Evolutionary conservation across 768 basidiomycete genomes (phyloP).

Genomic region (Boletus vinaceobasis): DNA sequence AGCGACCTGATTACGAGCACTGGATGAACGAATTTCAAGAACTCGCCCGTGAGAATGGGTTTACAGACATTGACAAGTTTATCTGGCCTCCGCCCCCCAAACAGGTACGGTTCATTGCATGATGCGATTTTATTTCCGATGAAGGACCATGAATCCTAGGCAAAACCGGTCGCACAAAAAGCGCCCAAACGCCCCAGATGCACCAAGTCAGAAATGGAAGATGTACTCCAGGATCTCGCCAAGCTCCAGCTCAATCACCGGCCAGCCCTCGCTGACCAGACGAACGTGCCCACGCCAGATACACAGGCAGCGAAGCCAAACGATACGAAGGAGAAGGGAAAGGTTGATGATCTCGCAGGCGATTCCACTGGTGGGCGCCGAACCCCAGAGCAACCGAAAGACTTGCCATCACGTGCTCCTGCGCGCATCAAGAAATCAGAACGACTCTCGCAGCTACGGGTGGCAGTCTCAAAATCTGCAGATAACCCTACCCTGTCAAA

Average conservation of each 20-base stretch:
- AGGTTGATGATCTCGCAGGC: constrained; percentile 46
- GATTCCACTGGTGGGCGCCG: constrained; percentile 34
- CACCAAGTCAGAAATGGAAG: constrained; percentile 47
- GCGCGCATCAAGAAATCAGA: constrained; percentile 41
- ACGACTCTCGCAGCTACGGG: constrained; percentile 47
- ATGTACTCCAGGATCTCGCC: constrained; percentile 55
- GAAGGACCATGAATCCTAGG: constrained; percentile 14
- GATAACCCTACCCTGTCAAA: constrained; percentile 55
- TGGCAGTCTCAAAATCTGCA: constrained; percentile 41
- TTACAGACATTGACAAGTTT: constrained; percentile 54
- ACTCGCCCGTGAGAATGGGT: constrained; percentile 60
- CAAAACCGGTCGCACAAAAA: constrained; percentile 28
- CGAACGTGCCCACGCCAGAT: constrained; percentile 35
- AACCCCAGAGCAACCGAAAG: constrained; percentile 13
- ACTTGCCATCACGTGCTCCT: constrained; percentile 28
- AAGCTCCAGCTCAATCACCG: constrained; percentile 56
- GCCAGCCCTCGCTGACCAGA: constrained; percentile 49
- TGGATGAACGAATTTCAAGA: constrained; percentile 67
- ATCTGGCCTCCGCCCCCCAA: constrained; percentile 66
- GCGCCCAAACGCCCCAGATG: constrained; percentile 18
- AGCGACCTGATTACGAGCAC: constrained; percentile 60
- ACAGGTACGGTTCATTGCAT: constrained; percentile 23
- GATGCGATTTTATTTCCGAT: neutral
- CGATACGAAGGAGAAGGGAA: constrained; percentile 13
- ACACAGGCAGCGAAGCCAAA: constrained; percentile 34